phyloP scores from a whole-genome alignment of 208 protist genomes.

The Trypanosoma melophagium region DNA sequence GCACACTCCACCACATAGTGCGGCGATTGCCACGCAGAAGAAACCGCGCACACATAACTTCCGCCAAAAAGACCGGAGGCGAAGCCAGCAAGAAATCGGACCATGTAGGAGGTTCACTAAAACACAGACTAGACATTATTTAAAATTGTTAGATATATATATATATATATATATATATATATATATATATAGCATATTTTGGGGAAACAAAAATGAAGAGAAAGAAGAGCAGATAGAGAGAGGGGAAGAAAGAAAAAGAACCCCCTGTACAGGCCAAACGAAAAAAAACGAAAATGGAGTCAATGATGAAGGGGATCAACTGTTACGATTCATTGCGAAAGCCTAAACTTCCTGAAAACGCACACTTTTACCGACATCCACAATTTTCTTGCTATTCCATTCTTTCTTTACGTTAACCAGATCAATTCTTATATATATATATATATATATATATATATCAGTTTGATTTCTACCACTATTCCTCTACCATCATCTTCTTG shows the following conservation, averaged over 20 bases:
- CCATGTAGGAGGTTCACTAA: slow-evolving; percentile 17
- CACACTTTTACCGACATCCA: no score
- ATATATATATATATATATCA: no score
- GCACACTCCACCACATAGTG: slow-evolving; percentile 37
- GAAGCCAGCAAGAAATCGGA: slow-evolving; percentile 45
- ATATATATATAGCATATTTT: no score
- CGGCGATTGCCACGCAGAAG: slow-evolving; percentile 16
- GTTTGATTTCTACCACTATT: no score
- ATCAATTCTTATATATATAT: no score
- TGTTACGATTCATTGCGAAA: slow-evolving; percentile 2
- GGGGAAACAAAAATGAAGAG: slow-evolving; percentile 21
- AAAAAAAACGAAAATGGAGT: slow-evolving; percentile 18
- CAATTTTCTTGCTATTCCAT: no score
- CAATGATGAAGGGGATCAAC: slow-evolving; percentile 6
- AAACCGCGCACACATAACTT: slow-evolving; percentile 29
- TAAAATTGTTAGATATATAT: not conserved
- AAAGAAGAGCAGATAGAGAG: slow-evolving; percentile 21
- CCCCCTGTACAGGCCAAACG: not conserved
- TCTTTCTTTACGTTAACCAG: no score
- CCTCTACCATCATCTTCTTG: no score
- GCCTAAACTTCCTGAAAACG: no score
- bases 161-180: no score
- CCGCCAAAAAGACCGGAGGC: slow-evolving; percentile 37
- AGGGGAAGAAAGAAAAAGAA: slow-evolving; percentile 22
- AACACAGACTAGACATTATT: no score